phyloP scores from a whole-genome alignment of 2,329 filamentous ascomycete genomes.

The Stemphylium vesicarium region DNA sequence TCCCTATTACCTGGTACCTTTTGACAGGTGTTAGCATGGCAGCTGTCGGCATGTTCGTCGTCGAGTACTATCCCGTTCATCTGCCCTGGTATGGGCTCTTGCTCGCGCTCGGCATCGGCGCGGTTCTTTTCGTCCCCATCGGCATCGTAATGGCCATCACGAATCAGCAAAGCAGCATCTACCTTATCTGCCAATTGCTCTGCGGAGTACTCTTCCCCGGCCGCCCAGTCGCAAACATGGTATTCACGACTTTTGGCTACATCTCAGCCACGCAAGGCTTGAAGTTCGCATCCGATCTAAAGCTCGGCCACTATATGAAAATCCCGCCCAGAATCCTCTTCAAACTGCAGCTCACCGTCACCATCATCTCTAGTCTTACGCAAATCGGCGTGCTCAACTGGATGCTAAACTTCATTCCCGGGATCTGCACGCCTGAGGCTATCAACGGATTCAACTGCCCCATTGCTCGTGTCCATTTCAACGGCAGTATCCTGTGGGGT shows the following conservation, averaged over 20 bases:
- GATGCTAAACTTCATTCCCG: slow-evolving; percentile 81
- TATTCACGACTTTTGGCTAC: slow-evolving; percentile 90
- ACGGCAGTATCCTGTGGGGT: slow-evolving; percentile 88
- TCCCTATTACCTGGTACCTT: slow-evolving; percentile 82
- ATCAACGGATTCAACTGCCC: slow-evolving; percentile 88
- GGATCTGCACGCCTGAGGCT: slow-evolving; percentile 79
- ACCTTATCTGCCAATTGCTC: slow-evolving; percentile 84
- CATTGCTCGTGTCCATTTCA: slow-evolving; percentile 87
- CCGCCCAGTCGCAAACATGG: slow-evolving; percentile 88
- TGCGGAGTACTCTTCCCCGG: slow-evolving; percentile 84
- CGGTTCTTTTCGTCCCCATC: slow-evolving; percentile 85
- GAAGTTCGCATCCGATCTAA: slow-evolving; percentile 86
- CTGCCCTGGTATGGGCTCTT: slow-evolving; percentile 87
- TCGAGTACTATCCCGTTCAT: slow-evolving; percentile 79
- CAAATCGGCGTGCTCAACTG: slow-evolving; percentile 87
- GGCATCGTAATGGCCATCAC: slow-evolving; percentile 94
- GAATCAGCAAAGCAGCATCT: slow-evolving; percentile 86
- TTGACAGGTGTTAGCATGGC: slow-evolving; percentile 77
- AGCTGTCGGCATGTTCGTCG: slow-evolving; percentile 79
- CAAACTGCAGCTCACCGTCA: slow-evolving; percentile 77
- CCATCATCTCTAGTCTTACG: slow-evolving; percentile 76
- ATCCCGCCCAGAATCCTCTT: slow-evolving; percentile 81
- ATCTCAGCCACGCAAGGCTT: slow-evolving; percentile 88
- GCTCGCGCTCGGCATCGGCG: slow-evolving; percentile 77
- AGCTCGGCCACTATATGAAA: slow-evolving; percentile 88